These are phyloP conservation scores for Melocanna baccifera DNA, from an alignment of 176 grass and related monocot species.

Conservation along the genomic window DNA sequence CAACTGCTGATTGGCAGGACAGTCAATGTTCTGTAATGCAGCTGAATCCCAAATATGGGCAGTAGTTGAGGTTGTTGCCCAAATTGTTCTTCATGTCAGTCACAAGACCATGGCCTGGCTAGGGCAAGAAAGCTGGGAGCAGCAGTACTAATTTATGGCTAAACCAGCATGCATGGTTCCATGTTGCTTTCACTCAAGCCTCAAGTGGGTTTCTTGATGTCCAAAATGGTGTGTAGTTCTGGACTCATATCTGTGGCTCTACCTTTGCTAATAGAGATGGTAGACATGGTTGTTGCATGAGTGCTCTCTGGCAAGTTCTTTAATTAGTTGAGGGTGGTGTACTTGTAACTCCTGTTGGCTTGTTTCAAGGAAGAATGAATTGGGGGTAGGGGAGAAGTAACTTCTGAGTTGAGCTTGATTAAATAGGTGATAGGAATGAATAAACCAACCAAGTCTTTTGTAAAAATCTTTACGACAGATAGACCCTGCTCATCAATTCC, in stretches of 20 bases:
- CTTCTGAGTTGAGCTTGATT: not conserved
- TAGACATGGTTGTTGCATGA: not conserved
- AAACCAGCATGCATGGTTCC: not conserved
- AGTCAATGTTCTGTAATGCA: not conserved
- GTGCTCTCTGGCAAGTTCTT: not conserved
- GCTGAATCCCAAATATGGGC: not conserved
- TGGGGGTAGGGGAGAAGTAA: not conserved
- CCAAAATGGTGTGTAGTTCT: not conserved
- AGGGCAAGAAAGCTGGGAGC: not conserved
- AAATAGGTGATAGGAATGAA: not conserved
- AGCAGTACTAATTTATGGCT: not conserved
- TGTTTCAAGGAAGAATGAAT: not conserved
- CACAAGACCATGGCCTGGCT: not conserved
- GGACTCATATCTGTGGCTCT: not conserved
- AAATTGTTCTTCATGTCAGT: not conserved
- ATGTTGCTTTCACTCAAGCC: slow-evolving; percentile 18
- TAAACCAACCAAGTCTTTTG: not conserved
- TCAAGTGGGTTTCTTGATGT: not conserved
- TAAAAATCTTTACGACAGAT: not conserved
- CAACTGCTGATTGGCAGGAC: not conserved
- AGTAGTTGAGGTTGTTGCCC: slow-evolving; percentile 9
- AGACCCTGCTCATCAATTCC: not conserved
- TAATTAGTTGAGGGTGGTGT: not conserved
- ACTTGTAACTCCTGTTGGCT: not conserved
- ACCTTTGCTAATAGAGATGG: not conserved